A percentile compares a stretch with the other conserved stretches of the same genome.
These are phyloP conservation scores for Microbotryomycetes sp. DNA, from an alignment of 1,284 basidiomycete species.

Conservation along the genomic window DNA sequence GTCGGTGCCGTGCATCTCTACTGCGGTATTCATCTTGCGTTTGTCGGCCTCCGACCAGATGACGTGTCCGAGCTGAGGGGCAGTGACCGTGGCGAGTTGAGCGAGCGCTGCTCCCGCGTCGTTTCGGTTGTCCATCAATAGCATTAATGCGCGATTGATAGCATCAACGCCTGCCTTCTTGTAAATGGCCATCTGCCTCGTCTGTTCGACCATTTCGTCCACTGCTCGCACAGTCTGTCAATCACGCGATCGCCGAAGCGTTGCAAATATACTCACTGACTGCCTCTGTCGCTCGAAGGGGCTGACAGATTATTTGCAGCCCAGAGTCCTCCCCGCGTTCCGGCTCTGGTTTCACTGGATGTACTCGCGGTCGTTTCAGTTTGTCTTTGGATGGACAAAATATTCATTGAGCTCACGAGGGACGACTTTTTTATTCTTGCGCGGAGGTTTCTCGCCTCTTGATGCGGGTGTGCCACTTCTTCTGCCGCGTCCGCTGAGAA, in stretches of 20 bases:
- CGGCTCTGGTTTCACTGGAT: not conserved
- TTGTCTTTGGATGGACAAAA: not conserved
- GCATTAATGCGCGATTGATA: constrained; percentile 20
- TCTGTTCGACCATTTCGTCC: constrained; percentile 11
- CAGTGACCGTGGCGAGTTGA: constrained; percentile 13
- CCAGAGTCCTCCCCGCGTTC: constrained; percentile 10
- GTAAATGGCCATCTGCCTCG: constrained; percentile 19
- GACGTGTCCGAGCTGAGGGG: constrained; percentile 21
- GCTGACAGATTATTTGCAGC: not conserved
- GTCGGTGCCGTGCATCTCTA: constrained; percentile 30
- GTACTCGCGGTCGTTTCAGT: not conserved
- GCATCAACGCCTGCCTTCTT: constrained; percentile 25
- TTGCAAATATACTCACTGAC: not conserved
- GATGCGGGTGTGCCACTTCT: too few species aligned
- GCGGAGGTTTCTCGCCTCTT: too few species aligned
- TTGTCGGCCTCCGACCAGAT: constrained; percentile 30
- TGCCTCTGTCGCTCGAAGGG: not conserved
- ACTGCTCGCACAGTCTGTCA: not conserved
- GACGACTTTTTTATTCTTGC: not conserved
- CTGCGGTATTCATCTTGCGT: constrained; percentile 19
- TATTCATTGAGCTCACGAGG: constrained; percentile 3
- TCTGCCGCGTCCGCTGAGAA: too few species aligned
- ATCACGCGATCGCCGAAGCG: not conserved
- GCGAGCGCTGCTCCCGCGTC: constrained; percentile 13
- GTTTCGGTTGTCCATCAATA: constrained; percentile 15